A percentile compares a stretch with the other conserved stretches of the same genome.
These are phyloP conservation scores for Candida labiduridarum DNA, from an alignment of 1,139 yeast species.

Conservation along the genomic window DNA sequence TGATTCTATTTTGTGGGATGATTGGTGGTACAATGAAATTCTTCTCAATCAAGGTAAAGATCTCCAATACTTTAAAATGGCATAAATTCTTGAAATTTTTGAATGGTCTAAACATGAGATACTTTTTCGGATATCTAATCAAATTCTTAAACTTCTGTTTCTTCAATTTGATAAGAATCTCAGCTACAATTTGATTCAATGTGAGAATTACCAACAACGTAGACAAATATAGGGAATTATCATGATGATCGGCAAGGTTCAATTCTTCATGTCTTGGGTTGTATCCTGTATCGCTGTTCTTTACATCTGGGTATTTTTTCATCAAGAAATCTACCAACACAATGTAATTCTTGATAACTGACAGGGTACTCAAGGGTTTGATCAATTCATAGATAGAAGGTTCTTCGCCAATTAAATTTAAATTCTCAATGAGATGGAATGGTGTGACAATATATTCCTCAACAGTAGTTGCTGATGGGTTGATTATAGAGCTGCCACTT, in stretches of 20 bases:
- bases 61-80: constrained; percentile 33
- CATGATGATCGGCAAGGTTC: constrained; percentile 25
- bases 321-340: constrained; percentile 30
- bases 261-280: constrained; percentile 22
- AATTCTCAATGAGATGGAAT: constrained; percentile 23
- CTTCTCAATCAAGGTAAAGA: constrained; percentile 31
- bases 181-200: constrained; percentile 32
- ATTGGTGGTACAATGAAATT: constrained; percentile 31
- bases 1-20: constrained; percentile 14
- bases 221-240: constrained; percentile 36
- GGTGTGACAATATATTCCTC: constrained; percentile 21
- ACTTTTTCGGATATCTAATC: constrained; percentile 20
- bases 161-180: constrained; percentile 34
- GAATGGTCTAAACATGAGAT: constrained; percentile 22
- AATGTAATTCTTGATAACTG: constrained; percentile 26
- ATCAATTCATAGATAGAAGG: constrained; percentile 26
- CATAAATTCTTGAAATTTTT: constrained; percentile 30
- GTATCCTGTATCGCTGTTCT: constrained; percentile 5
- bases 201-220: constrained; percentile 32
- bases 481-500: background rate
- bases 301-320: constrained; percentile 21
- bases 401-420: constrained; percentile 24
- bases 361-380: constrained; percentile 33
- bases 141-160: constrained; percentile 26
- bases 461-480: background rate